Evolutionary conservation across 2,329 filamentous ascomycete species (phyloP).

Genomic region (Ophiostoma ips): DNA sequence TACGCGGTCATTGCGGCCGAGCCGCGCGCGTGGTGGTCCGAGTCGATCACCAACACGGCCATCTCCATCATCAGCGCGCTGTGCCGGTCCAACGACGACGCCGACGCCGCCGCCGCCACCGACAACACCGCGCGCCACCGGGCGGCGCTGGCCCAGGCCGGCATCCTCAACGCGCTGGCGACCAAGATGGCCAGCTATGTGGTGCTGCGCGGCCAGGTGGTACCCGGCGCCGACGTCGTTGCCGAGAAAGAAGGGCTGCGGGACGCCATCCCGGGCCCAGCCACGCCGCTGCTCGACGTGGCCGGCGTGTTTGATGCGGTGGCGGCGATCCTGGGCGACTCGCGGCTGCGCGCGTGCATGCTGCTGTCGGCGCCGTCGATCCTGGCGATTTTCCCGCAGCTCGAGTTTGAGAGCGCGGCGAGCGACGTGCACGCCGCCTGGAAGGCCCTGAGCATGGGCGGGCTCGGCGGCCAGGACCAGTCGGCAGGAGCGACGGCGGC

Average conservation of each 20-base stretch:
- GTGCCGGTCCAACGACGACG: slow-evolving; percentile 49
- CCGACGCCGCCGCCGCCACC: no score
- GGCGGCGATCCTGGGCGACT: slow-evolving; percentile 61
- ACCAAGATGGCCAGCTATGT: slow-evolving; percentile 58
- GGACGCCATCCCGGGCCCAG: slow-evolving; percentile 46
- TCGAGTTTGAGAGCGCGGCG: slow-evolving; percentile 34
- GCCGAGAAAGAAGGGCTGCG: slow-evolving; percentile 40
- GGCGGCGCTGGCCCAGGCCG: slow-evolving; percentile 53
- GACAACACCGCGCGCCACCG: slow-evolving; percentile 62
- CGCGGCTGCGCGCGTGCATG: slow-evolving; percentile 62
- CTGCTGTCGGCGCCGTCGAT: slow-evolving; percentile 56
- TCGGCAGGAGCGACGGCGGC: no score
- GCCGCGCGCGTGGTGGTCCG: slow-evolving; percentile 28
- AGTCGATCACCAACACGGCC: slow-evolving; percentile 36
- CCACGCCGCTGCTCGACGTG: slow-evolving; percentile 44
- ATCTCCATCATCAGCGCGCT: slow-evolving; percentile 40
- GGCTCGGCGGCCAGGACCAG: slow-evolving; percentile 30
- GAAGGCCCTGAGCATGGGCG: slow-evolving; percentile 38
- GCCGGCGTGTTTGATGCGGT: slow-evolving; percentile 65
- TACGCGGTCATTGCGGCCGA: slow-evolving; percentile 50
- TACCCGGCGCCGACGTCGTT: slow-evolving; percentile 46
- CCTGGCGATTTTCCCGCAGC: slow-evolving; percentile 51
- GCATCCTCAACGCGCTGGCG: slow-evolving; percentile 67
- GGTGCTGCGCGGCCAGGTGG: slow-evolving; percentile 52
- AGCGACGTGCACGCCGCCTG: slow-evolving; percentile 36